Evolutionary conservation across 2,329 filamentous ascomycete genomes (phyloP), one percentile per base, ranked within the genome.

Genomic region (Arthroderma sp.): DNA sequence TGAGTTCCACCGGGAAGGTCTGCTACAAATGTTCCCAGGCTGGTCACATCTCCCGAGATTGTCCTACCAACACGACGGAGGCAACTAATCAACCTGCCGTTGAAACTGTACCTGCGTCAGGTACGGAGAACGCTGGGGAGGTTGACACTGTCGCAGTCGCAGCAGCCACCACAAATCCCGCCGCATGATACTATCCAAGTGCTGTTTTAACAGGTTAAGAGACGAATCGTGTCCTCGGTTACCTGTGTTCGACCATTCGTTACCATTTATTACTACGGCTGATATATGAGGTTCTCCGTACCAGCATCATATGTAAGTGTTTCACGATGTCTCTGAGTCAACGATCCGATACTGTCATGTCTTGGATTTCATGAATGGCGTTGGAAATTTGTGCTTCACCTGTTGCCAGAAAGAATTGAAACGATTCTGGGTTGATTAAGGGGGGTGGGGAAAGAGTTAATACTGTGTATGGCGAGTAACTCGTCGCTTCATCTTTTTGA

Each of bases 1-100:
- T 96, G 54, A 95, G 91, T 77, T 93, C 86, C 52, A 86, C 86
- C 51, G 89, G 89, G 62, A 98, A 96, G 80, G 94, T 88, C 53
- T 98, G 91, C 78, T 98, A 98, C 73, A 83, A 88, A 66, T 98
- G 91, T 64, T 86, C 89, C 54, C 85, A 95, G 71, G 80, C 87
- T 47, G 91, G 91, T 43, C 89, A 96, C 69, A 96, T 96, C 67
- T 94, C 86, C 48, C 83, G 89, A 51, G 89, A 96, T 57, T 95
- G 91, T 73, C 83, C 87, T 66, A 87, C 78, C 80, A 82, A 78
- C 54, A 73, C 74, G 54, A 61, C 70, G 47, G 68, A 70, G 49
- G 68, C 64, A 48, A 51, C 55, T 33, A 51, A 52, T 43, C 46
- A 55, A 43, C 51, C 55, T 44, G 48, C 53, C 5, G 51, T 54